Base-by-base conservation (phyloP, 768 basidiomycete species). In the Multifurca ochricompacta region DNA sequence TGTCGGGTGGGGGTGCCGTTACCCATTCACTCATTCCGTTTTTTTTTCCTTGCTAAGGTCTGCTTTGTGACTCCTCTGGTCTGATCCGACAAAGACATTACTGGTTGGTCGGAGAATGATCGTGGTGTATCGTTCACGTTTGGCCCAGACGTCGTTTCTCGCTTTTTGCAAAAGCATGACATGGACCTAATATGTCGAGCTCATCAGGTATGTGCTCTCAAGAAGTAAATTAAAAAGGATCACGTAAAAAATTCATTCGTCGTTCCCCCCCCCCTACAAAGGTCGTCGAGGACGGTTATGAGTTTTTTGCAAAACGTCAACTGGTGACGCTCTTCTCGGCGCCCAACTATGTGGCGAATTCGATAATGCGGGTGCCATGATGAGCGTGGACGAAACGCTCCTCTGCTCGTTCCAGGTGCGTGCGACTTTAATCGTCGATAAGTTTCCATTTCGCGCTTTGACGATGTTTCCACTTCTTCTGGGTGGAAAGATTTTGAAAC, bases 401-500 rank as follows among this genome's bases (percentile, higher is more conserved):
- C 69, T 97, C 59, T 97, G 94, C 72, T 97, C 93, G 9, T 97
- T 98, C 90, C 94, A 96, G 73, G 91, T 94, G 59, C 48, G 52
- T 32, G 40, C n/a, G n/a, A n/a, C n/a, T n/a, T n/a, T n/a, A n/a
- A n/a, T n/a, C n/a, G n/a, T n/a, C n/a, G n/a, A n/a, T n/a, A n/a
- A n/a, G n/a, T n/a, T n/a, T n/a, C n/a, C n/a, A n/a, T n/a, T n/a
- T n/a, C 9, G 23, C 41, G 14, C 41, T 42, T 42, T n/a, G 19
- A 37, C 36, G 3, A 23, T 25, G 11, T 10, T 23, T 41, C n/a
- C 36, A 18, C n/a, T 16, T 18, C 16, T 9, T 30, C 6, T 64
- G n/a, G n/a, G n/a, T n/a, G n/a, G n/a, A n/a, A n/a, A 96, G 92
- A 98, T 98, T 59, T 76, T 98, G 63, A 98, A 98, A 73, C 95